Percentiles rank a stretch among this genome's conserved stretches.
Conservation (phyloP, 2,329 filamentous ascomycete species). For the Alternaria metachromatica region DNA sequence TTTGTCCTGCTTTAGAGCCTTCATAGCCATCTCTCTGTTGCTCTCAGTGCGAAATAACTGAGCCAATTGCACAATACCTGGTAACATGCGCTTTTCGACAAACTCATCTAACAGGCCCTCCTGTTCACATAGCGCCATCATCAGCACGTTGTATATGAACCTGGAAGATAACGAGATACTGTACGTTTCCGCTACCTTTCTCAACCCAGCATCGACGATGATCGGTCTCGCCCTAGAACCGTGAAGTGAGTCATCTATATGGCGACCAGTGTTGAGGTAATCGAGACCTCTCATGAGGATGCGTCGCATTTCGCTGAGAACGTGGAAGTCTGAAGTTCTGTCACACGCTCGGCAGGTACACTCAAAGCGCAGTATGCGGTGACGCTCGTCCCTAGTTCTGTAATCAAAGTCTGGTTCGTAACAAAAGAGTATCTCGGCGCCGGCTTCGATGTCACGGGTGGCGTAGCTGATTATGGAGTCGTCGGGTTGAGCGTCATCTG, state of each 20-base stretch:
- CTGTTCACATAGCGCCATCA: constrained; percentile 2
- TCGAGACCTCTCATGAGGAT: not conserved
- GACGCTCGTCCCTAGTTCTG: constrained; percentile 5
- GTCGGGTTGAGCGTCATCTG: not conserved
- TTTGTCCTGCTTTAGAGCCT: not conserved
- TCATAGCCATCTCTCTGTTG: not conserved
- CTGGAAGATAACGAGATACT: not conserved
- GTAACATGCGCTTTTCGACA: not conserved
- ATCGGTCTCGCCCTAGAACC: not conserved
- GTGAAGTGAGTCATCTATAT: not conserved
- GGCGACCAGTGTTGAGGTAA: not conserved
- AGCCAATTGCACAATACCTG: not conserved
- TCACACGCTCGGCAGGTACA: not conserved
- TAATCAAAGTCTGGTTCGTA: constrained; percentile 9
- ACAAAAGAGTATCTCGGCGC: constrained; percentile 12
- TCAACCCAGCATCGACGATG: not conserved
- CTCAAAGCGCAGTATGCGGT: not conserved
- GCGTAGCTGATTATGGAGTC: not conserved
- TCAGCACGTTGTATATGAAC: constrained; percentile 6
- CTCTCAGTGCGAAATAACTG: not conserved
- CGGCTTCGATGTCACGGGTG: constrained; percentile 8
- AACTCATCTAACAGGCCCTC: constrained; percentile 7
- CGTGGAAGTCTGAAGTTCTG: not conserved
- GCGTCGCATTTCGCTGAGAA: constrained; percentile 13
- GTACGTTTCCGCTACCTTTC: not conserved